A percentile compares a stretch with the other conserved stretches of the same genome.
phyloP scores from a whole-genome alignment of 2,329 filamentous ascomycete genomes.

The Pseudodiploospora longispora region DNA sequence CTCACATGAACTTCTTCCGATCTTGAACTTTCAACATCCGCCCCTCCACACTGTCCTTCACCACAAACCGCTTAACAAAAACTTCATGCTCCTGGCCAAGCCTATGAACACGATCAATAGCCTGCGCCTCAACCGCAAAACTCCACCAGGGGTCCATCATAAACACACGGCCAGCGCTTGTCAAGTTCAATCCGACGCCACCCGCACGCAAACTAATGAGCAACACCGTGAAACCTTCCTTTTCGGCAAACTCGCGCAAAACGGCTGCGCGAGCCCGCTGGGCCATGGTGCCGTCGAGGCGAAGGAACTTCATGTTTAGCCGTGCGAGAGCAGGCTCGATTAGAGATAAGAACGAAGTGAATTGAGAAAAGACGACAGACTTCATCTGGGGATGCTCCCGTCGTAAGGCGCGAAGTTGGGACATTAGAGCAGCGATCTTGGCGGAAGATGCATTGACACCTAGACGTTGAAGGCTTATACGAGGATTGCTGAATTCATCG shows the following conservation, averaged over 20 bases:
- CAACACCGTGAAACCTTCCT: slow-evolving; percentile 59
- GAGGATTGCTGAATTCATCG: slow-evolving; percentile 34
- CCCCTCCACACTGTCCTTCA: slow-evolving; percentile 86
- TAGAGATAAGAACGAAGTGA: slow-evolving; percentile 89
- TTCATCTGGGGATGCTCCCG: slow-evolving; percentile 63
- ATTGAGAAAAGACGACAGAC: slow-evolving; percentile 92
- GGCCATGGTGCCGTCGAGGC: slow-evolving; percentile 83
- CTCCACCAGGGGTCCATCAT: slow-evolving; percentile 99
- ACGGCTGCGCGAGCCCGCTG: slow-evolving; percentile 79
- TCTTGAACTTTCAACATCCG: slow-evolving; percentile 93
- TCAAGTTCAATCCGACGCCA: slow-evolving; percentile 89
- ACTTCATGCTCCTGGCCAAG: slow-evolving; percentile 92
- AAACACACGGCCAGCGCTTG: slow-evolving; percentile 79
- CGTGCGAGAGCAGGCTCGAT: slow-evolving; percentile 73
- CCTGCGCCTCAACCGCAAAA: slow-evolving; percentile 92
- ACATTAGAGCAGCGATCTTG: slow-evolving; percentile 76
- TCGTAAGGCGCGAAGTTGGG: slow-evolving; percentile 62
- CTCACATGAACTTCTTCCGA: slow-evolving; percentile 90
- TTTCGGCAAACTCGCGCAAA: slow-evolving; percentile 60
- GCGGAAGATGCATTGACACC: slow-evolving; percentile 67
- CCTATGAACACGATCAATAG: slow-evolving; percentile 92
- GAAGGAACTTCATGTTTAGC: slow-evolving; percentile 69
- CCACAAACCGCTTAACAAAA: slow-evolving; percentile 78
- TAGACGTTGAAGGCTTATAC: slow-evolving; percentile 53
- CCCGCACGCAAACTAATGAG: slow-evolving; percentile 82